A percentile compares a stretch with the other conserved stretches of the same genome.
Conservation (phyloP, 768 basidiomycete species). For the Naganishia kalamii region DNA sequence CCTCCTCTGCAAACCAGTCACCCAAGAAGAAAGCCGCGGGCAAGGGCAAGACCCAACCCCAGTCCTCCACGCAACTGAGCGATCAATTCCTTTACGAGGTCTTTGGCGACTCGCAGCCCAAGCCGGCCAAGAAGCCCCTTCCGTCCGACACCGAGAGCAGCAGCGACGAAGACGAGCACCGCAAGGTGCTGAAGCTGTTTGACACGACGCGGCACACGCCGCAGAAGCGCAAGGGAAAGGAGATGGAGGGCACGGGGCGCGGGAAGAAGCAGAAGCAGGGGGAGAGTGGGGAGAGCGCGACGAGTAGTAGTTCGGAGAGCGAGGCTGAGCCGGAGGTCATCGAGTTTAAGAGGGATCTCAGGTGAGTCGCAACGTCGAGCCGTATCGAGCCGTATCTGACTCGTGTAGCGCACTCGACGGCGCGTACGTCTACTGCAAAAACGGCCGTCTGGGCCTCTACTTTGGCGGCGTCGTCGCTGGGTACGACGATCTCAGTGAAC, state of each 20-base stretch:
- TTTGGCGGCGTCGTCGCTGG: neutral
- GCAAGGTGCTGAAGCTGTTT: conserved; percentile 1
- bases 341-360: neutral
- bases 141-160: conserved; percentile 5
- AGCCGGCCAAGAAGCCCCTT: neutral
- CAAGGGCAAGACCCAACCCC: neutral
- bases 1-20: neutral
- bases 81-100: neutral
- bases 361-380: neutral
- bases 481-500: neutral
- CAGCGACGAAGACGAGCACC: neutral
- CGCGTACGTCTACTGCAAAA: conserved; percentile 11
- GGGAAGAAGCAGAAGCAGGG: conserved; percentile 6
- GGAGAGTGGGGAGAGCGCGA: neutral
- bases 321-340: neutral
- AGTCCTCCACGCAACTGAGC: neutral
- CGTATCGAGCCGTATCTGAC: neutral
- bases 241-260: neutral
- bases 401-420: neutral
- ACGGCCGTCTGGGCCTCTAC: neutral
- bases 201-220: neutral
- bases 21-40: neutral
- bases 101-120: conserved; percentile 1
- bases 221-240: conserved; percentile 11
- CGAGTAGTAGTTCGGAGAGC: neutral